Conservation (phyloP, 2,329 filamentous ascomycete species). For the Apiospora arundinis region DNA sequence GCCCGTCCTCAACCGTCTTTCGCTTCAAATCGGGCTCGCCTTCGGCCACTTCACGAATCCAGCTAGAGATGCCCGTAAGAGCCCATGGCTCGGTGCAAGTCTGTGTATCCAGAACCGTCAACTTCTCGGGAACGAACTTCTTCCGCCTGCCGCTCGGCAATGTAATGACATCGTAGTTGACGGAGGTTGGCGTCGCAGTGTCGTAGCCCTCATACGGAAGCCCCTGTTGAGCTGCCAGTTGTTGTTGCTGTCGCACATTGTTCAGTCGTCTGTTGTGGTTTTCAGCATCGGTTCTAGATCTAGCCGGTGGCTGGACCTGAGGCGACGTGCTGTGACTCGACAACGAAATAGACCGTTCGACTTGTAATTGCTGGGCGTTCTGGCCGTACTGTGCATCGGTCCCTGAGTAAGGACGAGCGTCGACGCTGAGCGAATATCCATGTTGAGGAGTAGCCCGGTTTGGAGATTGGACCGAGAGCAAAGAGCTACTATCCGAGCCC, state of each 20-base stretch:
- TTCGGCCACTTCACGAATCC: slow-evolving; percentile 89
- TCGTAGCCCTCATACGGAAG: slow-evolving; percentile 64
- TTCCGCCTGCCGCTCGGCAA: slow-evolving; percentile 80
- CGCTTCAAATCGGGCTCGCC: slow-evolving; percentile 88
- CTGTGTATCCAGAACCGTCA: slow-evolving; percentile 80
- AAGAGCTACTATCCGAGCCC: slow-evolving; percentile 65
- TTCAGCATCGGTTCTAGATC: slow-evolving; percentile 92
- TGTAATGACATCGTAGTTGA: slow-evolving; percentile 82
- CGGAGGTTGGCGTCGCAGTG: slow-evolving; percentile 55
- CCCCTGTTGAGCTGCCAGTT: slow-evolving; percentile 58
- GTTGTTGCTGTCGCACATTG: slow-evolving; percentile 60
- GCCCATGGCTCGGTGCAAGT: slow-evolving; percentile 93
- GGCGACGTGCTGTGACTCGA: slow-evolving; percentile 83
- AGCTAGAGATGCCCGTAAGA: slow-evolving; percentile 82
- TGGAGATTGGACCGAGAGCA: slow-evolving; percentile 55
- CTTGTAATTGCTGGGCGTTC: slow-evolving; percentile 52
- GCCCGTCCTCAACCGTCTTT: slow-evolving; percentile 83
- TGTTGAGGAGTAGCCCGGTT: slow-evolving; percentile 56
- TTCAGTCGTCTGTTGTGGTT: slow-evolving; percentile 58
- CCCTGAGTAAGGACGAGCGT: slow-evolving; percentile 50
- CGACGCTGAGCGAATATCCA: slow-evolving; percentile 55
- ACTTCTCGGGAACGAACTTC: slow-evolving; percentile 85
- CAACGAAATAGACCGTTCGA: slow-evolving; percentile 80
- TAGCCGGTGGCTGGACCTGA: slow-evolving; percentile 78
- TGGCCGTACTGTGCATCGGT: slow-evolving; percentile 59